Conservation (phyloP, 495 filamentous ascomycete species). For the Xeromyces bisporus region DNA sequence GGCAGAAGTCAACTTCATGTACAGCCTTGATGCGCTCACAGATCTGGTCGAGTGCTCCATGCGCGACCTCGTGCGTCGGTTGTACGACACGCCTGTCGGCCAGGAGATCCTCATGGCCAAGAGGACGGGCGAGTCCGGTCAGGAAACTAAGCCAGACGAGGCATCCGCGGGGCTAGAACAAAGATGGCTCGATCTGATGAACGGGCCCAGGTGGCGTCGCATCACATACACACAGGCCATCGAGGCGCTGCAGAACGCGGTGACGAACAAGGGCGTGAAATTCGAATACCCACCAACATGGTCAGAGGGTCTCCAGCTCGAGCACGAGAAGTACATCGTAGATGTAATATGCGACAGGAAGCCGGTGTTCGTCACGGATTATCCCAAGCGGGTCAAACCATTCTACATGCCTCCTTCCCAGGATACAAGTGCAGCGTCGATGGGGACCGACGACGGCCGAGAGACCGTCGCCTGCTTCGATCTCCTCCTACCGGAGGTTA, state of each 20-base stretch:
- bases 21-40: constrained; percentile 53
- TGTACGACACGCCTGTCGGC: constrained; percentile 39
- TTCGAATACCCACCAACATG: constrained; percentile 55
- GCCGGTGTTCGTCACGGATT: constrained; percentile 88
- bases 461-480: constrained; percentile 87
- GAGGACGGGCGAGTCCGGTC: constrained; percentile 19
- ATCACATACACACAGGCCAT: constrained; percentile 78
- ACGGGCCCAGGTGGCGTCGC: constrained; percentile 49
- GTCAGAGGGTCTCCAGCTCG: constrained; percentile 64
- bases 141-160: constrained; percentile 16
- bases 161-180: constrained; percentile 31
- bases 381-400: constrained; percentile 70
- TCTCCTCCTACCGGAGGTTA: constrained; percentile 73
- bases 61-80: constrained; percentile 35
- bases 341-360: constrained; percentile 44
- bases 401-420: constrained; percentile 80
- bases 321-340: constrained; percentile 86
- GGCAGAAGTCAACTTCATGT: constrained; percentile 66
- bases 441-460: constrained; percentile 1
- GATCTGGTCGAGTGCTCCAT: constrained; percentile 64
- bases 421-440: constrained; percentile 7
- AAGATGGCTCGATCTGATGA: constrained; percentile 55
- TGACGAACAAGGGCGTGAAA: constrained; percentile 22
- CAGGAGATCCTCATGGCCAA: constrained; percentile 42
- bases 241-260: constrained; percentile 43